phyloP scores from a whole-genome alignment of 108 stramenopile species.

The Epithemia pelagica region DNA sequence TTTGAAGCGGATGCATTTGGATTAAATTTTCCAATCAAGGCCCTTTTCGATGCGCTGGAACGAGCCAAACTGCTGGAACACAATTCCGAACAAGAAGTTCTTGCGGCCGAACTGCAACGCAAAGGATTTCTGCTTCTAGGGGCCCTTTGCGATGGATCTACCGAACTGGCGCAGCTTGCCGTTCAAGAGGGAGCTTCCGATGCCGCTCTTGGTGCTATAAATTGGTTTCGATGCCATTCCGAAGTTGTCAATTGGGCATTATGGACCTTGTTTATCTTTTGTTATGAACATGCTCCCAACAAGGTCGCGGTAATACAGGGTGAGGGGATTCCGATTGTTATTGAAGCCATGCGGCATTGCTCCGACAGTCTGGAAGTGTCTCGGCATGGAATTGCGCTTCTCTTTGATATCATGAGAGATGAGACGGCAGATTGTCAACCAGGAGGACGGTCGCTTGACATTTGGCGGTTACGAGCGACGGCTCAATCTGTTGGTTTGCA shows the following conservation, averaged over 20 bases:
- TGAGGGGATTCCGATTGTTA: conserved; percentile 30
- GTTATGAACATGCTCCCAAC: conserved; percentile 32
- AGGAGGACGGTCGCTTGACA: conserved; percentile 15
- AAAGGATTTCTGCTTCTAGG: conserved; percentile 48
- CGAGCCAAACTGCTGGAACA: conserved; percentile 24
- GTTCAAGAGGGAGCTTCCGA: conserved; percentile 44
- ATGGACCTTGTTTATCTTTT: conserved; percentile 49
- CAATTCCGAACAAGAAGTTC: conserved; percentile 14
- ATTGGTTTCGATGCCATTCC: conserved; percentile 51
- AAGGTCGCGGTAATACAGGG: conserved; percentile 30
- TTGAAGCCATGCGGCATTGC: conserved; percentile 27
- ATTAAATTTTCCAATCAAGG: conserved; percentile 29
- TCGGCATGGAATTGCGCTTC: conserved; percentile 49
- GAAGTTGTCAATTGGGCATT: conserved; percentile 51
- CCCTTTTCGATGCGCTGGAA: conserved; percentile 18
- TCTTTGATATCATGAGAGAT: conserved; percentile 48
- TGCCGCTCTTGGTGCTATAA: conserved; percentile 30
- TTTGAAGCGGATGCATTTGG: conserved; percentile 33
- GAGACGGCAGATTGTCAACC: conserved; percentile 9
- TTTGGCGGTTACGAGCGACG: conserved; percentile 29
- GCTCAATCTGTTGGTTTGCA: conserved; percentile 47
- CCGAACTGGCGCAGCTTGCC: conserved; percentile 19
- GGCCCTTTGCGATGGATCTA: conserved; percentile 38
- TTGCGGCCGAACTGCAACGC: conserved; percentile 41
- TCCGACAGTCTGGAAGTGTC: conserved; percentile 35